Evolutionary conservation across 768 basidiomycete species (phyloP).

Genomic region (Pholiota conissans): DNA sequence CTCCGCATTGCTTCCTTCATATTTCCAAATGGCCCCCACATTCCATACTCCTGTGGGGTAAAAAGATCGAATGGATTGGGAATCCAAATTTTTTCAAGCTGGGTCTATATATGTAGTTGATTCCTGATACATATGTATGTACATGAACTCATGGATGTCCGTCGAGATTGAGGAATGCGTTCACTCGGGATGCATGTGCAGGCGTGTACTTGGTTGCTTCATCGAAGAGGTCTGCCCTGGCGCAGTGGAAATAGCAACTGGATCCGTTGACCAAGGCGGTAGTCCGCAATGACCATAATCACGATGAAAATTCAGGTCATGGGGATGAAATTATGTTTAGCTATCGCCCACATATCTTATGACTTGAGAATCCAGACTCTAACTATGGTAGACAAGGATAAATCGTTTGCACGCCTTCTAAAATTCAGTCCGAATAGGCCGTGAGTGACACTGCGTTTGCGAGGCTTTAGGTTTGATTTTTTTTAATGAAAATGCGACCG

Average conservation of each 20-base stretch:
- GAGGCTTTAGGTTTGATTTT: too few species aligned
- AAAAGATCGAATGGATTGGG: not conserved
- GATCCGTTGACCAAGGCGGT: not conserved
- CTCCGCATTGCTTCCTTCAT: not conserved
- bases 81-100: not conserved
- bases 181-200: not conserved
- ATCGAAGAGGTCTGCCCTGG: too few species aligned
- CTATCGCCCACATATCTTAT: not conserved
- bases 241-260: not conserved
- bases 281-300: not conserved
- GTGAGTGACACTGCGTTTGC: not conserved
- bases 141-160: too few species aligned
- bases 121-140: too few species aligned
- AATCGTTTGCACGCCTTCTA: too few species aligned
- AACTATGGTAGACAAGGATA: too few species aligned
- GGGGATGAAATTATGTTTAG: not conserved
- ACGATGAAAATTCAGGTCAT: not conserved
- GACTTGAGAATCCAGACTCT: not conserved
- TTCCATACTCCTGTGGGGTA: not conserved
- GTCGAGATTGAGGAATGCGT: too few species aligned
- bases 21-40: constrained; percentile 4
- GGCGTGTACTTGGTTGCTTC: too few species aligned
- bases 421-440: not conserved
- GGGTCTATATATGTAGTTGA: not conserved
- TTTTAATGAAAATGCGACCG: too few species aligned